Evolutionary conservation across 1,284 basidiomycete species (phyloP).

Genomic region (Schizophyllum amplum): DNA sequence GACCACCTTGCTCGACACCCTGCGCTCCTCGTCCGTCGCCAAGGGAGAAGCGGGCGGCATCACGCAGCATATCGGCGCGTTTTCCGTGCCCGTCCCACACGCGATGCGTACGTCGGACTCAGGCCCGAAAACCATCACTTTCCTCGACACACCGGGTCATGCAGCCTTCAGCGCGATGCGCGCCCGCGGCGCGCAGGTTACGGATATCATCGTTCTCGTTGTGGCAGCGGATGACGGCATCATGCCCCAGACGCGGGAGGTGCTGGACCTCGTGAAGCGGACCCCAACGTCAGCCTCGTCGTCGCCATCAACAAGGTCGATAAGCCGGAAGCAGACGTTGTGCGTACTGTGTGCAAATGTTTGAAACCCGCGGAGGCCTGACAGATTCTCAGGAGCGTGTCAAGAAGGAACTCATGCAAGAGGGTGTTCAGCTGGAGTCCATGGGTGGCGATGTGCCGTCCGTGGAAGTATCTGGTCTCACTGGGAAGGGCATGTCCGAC

Average conservation of each 20-base stretch:
- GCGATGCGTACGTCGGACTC: conserved; percentile 17
- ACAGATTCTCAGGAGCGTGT: too few species aligned
- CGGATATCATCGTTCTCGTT: conserved; percentile 93
- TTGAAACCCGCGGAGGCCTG: too few species aligned
- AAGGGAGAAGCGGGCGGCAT: conserved; percentile 96
- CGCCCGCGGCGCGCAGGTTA: conserved; percentile 89
- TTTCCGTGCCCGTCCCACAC: conserved; percentile 79
- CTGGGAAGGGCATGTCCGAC: conserved; percentile 76
- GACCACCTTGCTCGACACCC: conserved; percentile 92
- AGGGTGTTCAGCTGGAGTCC: conserved; percentile 83
- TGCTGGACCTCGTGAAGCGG: conserved; percentile 78
- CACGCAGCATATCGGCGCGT: conserved; percentile 98
- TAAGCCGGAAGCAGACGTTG: conserved; percentile 75
- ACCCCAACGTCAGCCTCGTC: conserved; percentile 69
- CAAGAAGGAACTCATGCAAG: too few species aligned
- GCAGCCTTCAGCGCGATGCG: conserved; percentile 99
- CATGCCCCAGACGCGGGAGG: conserved; percentile 96
- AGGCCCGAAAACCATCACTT: conserved; percentile 70
- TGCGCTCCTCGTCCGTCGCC: conserved; percentile 87
- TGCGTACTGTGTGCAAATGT: conserved; percentile 36
- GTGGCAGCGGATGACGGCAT: conserved; percentile 98
- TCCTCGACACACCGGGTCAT: conserved; percentile 97
- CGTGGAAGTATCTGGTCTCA: conserved; percentile 87
- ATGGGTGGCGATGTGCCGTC: conserved; percentile 90
- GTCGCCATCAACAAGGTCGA: conserved; percentile 94